Evolutionary conservation across 495 filamentous ascomycete species (phyloP), one percentile per base, ranked within the genome.

Genomic region (Articulospora tetracladia): DNA sequence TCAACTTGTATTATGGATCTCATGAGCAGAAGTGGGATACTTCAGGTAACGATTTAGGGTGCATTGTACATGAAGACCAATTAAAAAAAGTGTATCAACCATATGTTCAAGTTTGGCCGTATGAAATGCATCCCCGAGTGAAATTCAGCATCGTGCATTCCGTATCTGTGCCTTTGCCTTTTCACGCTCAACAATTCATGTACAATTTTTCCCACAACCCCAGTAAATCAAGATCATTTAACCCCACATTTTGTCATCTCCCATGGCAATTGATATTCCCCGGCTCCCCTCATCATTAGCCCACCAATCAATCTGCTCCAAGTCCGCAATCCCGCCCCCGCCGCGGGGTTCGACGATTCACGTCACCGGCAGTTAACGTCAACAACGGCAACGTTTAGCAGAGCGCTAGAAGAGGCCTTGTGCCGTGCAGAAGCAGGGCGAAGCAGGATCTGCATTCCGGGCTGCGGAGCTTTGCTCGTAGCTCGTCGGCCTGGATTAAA

Each of bases 341-440:
- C 22, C 32, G 51, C 51, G 51, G 51, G 51, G 51, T 54, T 36
- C 36, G 51, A 20, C 51, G 51, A 28, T 20, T 17, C 17, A 23
- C 44, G n/a, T 47, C 4, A 25, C 7, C 20, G 24, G 11, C 47
- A 1, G 13, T 53, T 30, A 54, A 36, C 51, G 27, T 54, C 28
- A 52, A 32, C 6, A 6, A 32, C 6, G 39, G 15, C 4, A 15
- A 3, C 8, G 17, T n/a, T 7, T 44, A 3, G 17, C 39, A 44
- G 39, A 19, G 15, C 39, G 39, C 39, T 44, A 44, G 39, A 44
- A 44, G 8, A 3, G 17, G 30, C 30, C 30, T 44, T 44, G 15
- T 8, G 39, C 11, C 3, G 3, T 3, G 15, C 4, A 19, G 4
- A 15, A 19, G 39, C 11, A 8, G 15, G 3, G 15, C 11, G 39